Conservation (phyloP, 306 rosid genomes). For the Astragalus glycyphyllos region DNA sequence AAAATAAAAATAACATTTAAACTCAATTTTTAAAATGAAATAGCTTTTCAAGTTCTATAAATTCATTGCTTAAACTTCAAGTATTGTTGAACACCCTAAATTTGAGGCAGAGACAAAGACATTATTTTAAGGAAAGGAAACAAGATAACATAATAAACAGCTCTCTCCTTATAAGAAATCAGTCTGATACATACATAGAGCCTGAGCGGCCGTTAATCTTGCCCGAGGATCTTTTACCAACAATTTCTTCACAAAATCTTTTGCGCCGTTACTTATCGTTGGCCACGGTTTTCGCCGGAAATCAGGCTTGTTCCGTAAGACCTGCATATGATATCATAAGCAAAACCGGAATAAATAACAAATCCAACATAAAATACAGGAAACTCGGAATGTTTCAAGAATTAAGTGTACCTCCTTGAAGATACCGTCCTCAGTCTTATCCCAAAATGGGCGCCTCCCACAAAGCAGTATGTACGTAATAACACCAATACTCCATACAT, state of each 20-base stretch:
- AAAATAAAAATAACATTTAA: not conserved
- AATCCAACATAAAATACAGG: slow-evolving; percentile 27
- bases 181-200: slow-evolving; percentile 73
- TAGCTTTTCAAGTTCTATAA: slow-evolving; percentile 35
- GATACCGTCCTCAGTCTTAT: slow-evolving; percentile 99
- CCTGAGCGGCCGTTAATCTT: slow-evolving; percentile 99
- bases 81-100: slow-evolving; percentile 29
- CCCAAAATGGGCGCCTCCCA: slow-evolving; percentile 99
- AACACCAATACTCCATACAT: slow-evolving; percentile 99
- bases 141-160: slow-evolving; percentile 35
- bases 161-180: slow-evolving; percentile 35
- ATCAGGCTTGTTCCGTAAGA: slow-evolving; percentile 90
- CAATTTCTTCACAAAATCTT: slow-evolving; percentile 95
- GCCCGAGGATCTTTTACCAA: slow-evolving; percentile 96
- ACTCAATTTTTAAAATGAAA: slow-evolving; percentile 15
- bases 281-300: slow-evolving; percentile 99
- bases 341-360: slow-evolving; percentile 12
- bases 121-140: slow-evolving; percentile 27
- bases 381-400: slow-evolving; percentile 34
- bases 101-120: slow-evolving; percentile 27
- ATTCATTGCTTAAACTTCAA: slow-evolving; percentile 17
- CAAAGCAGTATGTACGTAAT: slow-evolving; percentile 97
- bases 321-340: slow-evolving; percentile 55
- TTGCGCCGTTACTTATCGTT: slow-evolving; percentile 71
- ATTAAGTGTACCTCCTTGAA: slow-evolving; percentile 88